Conservation (phyloP, 805 yeast species). For the Candida alai region DNA sequence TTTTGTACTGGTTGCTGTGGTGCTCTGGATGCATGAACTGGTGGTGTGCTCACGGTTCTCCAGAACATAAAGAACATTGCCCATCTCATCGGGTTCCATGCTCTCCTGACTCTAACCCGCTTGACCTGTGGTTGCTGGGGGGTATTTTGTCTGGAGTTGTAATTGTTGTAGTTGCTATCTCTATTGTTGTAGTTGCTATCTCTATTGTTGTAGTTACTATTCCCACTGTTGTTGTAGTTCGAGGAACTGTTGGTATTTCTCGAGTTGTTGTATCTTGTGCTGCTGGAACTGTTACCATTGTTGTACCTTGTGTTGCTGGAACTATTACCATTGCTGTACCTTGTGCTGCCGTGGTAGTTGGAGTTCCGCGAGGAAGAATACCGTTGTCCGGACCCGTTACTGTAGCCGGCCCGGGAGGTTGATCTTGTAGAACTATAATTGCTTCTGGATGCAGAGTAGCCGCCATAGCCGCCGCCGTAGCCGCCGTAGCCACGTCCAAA, state of each 20-base stretch:
- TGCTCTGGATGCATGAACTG: conserved; percentile 1
- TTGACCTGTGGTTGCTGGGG: not conserved
- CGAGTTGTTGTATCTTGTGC: not conserved
- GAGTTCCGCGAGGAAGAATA: too few relatives aligned
- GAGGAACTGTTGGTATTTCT: not conserved
- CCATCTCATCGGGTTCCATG: conserved; percentile 5
- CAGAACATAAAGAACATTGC: conserved; percentile 8
- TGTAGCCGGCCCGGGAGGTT: too few relatives aligned
- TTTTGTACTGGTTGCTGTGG: not conserved
- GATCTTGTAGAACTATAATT: too few relatives aligned
- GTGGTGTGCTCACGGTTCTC: conserved; percentile 3
- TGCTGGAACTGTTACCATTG: not conserved
- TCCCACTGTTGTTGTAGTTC: too few relatives aligned
- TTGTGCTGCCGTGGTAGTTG: conserved; percentile 3
- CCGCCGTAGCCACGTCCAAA: conserved; percentile 6
- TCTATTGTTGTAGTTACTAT: conserved; percentile 1
- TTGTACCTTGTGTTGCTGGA: conserved; percentile 1
- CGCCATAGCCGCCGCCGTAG: conserved; percentile 6
- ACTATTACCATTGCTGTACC: conserved; percentile 1
- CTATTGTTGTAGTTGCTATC: conserved; percentile 3
- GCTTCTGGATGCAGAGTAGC: too few relatives aligned
- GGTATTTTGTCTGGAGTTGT: not conserved
- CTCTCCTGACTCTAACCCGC: conserved; percentile 6
- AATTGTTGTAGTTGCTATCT: conserved; percentile 2
- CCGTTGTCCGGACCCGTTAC: too few relatives aligned